Conservation (phyloP, 768 basidiomycete species). For the Fomitopsis serialis region DNA sequence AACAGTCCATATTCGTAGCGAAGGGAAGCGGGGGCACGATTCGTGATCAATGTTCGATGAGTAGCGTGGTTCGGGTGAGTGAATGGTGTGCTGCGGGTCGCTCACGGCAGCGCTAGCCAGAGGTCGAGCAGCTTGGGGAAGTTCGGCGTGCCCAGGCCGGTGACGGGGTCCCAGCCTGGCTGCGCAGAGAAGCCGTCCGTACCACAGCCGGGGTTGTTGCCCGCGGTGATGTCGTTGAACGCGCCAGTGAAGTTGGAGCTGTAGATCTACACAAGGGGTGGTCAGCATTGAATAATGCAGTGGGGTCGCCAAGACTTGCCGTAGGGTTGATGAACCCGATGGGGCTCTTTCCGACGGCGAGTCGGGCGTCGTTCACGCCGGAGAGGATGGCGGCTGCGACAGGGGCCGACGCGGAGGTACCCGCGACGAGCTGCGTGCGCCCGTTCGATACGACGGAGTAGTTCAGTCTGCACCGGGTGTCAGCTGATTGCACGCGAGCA, state of each 20-base stretch:
- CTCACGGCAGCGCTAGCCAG: slow-evolving; percentile 9
- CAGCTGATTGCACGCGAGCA: not conserved
- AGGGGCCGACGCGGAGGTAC: slow-evolving; percentile 61
- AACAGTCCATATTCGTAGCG: too few relatives aligned
- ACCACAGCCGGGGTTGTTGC: slow-evolving; percentile 23
- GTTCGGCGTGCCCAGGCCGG: slow-evolving; percentile 28
- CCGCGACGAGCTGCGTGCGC: slow-evolving; percentile 32
- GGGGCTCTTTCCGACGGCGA: slow-evolving; percentile 22
- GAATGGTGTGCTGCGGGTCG: not conserved
- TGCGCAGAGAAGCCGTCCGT: slow-evolving; percentile 26
- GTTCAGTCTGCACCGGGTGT: slow-evolving; percentile 18
- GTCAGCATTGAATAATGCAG: not conserved
- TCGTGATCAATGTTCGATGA: too few relatives aligned
- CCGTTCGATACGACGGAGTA: slow-evolving; percentile 25
- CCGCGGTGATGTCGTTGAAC: slow-evolving; percentile 23
- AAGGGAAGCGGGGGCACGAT: too few relatives aligned
- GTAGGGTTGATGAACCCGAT: slow-evolving; percentile 33
- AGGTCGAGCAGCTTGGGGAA: slow-evolving; percentile 16
- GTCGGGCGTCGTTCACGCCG: slow-evolving; percentile 38
- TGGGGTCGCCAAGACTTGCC: slow-evolving; percentile 1
- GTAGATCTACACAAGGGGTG: slow-evolving; percentile 13
- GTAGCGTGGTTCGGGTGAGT: not conserved
- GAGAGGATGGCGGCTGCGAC: slow-evolving; percentile 61
- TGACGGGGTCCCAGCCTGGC: slow-evolving; percentile 29
- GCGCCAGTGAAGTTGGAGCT: slow-evolving; percentile 10